A percentile compares a stretch with the other conserved stretches of the same genome.
Conservation (phyloP, 768 basidiomycete genomes). For the Tricholoma sp. region DNA sequence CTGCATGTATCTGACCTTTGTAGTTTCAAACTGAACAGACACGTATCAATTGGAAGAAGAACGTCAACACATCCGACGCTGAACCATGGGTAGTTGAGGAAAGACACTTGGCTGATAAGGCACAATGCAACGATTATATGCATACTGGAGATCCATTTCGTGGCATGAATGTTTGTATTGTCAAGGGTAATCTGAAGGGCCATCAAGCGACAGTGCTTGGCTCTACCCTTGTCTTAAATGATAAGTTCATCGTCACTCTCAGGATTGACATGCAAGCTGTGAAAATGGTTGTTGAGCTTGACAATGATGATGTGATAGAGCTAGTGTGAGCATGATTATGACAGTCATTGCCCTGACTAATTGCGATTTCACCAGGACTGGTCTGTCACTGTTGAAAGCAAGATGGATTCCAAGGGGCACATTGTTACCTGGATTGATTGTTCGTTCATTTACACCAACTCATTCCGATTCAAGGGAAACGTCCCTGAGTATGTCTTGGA, state of each 20-base stretch:
- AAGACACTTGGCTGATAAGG: no score
- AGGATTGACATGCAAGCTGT: not conserved
- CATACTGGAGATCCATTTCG: no score
- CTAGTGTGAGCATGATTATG: not conserved
- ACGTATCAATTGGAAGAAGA: not conserved
- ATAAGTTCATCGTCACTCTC: not conserved
- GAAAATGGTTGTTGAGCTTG: not conserved
- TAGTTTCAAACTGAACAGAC: not conserved
- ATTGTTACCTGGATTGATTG: not conserved
- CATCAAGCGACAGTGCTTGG: no score
- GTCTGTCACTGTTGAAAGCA: no score
- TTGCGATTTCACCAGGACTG: not conserved
- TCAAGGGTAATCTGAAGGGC: no score
- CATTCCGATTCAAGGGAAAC: not conserved
- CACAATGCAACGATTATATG: no score
- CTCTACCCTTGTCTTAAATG: not conserved
- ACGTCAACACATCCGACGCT: not conserved
- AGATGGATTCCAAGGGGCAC: not conserved
- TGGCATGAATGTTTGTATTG: no score
- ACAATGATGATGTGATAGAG: not conserved
- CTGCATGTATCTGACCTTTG: not conserved
- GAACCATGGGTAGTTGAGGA: not conserved
- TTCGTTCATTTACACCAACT: not conserved
- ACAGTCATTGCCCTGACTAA: not conserved
- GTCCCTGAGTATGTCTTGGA: not conserved